Conservation (phyloP, 78 protist genomes). For the Emiliania huxleyi region DNA sequence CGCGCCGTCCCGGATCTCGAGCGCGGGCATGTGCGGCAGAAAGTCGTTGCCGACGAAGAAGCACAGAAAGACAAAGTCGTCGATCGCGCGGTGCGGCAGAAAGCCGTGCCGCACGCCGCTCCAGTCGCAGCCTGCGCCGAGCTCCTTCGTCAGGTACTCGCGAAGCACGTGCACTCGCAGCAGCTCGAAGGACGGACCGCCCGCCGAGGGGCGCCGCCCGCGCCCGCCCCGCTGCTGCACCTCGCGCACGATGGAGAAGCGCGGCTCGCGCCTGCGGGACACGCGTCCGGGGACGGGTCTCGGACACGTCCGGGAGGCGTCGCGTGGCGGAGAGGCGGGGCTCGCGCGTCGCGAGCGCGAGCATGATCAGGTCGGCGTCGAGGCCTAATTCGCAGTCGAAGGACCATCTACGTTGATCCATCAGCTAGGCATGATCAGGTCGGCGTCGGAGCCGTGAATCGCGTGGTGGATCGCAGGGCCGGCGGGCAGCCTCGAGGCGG, state of each 20-base stretch:
- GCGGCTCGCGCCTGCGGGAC: slow-evolving; percentile 84
- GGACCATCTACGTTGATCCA: no score
- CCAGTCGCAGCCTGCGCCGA: slow-evolving; percentile 17
- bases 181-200: neutral
- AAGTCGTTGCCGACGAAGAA: slow-evolving; percentile 98
- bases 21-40: slow-evolving; percentile 96
- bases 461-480: slow-evolving; percentile 65
- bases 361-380: slow-evolving; percentile 99
- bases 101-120: neutral
- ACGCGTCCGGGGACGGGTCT: neutral
- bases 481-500: neutral
- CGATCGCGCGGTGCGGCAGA: slow-evolving; percentile 89
- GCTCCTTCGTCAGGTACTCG: slow-evolving; percentile 59
- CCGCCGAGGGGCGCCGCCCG: neutral
- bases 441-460: slow-evolving; percentile 95
- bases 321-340: slow-evolving; percentile 92
- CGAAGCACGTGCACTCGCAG: slow-evolving; percentile 53
- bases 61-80: slow-evolving; percentile 96
- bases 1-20: slow-evolving; percentile 92
- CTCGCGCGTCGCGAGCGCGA: slow-evolving; percentile 97
- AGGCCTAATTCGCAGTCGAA: no score
- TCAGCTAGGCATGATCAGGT: slow-evolving; percentile 97
- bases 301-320: no score
- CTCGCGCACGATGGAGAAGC: slow-evolving; percentile 93
- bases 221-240: slow-evolving; percentile 24